These are phyloP conservation scores for Dianthus caryophyllus DNA, from an alignment of 148 eudicot species.

Conservation along the genomic window DNA sequence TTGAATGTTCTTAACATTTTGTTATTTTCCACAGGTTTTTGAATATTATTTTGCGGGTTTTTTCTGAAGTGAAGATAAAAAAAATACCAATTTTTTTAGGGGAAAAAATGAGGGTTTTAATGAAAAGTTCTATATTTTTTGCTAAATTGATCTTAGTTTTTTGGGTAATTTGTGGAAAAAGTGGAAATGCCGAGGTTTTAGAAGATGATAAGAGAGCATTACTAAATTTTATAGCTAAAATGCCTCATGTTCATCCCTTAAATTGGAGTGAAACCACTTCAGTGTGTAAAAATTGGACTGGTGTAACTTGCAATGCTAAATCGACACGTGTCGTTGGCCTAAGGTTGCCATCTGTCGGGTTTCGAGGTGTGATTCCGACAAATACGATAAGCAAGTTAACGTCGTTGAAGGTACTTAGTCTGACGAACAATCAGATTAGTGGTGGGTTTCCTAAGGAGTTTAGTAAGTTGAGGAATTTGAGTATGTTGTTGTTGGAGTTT, in stretches of 20 bases:
- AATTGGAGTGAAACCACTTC: conserved; percentile 49
- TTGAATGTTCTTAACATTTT: neutral
- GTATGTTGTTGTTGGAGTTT: conserved; percentile 64
- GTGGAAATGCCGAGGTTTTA: conserved; percentile 24
- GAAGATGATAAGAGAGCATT: conserved; percentile 66
- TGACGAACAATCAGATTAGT: conserved; percentile 58
- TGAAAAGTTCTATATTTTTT: conserved; percentile 18
- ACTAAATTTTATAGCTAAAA: conserved; percentile 44
- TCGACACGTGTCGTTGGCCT: conserved; percentile 47
- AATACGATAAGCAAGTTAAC: conserved; percentile 61
- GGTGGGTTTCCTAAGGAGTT: conserved; percentile 75
- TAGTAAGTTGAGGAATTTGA: conserved; percentile 41
- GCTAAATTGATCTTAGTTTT: conserved; percentile 19
- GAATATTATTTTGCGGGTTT: conserved; percentile 10
- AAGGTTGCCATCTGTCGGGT: conserved; percentile 69
- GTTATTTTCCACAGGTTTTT: no score
- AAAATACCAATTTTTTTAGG: neutral
- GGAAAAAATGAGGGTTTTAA: conserved; percentile 29
- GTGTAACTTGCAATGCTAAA: conserved; percentile 54
- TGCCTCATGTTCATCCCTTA: conserved; percentile 48
- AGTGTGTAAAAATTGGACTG: conserved; percentile 72
- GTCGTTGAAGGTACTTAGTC: conserved; percentile 61
- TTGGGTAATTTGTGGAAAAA: conserved; percentile 3
- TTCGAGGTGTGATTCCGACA: conserved; percentile 61
- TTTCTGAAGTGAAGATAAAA: conserved; percentile 1